Percentiles rank a stretch among this genome's conserved stretches.
Evolutionary conservation across 106 monocot genomes (phyloP).

Genomic region (Agapanthus africanus): DNA sequence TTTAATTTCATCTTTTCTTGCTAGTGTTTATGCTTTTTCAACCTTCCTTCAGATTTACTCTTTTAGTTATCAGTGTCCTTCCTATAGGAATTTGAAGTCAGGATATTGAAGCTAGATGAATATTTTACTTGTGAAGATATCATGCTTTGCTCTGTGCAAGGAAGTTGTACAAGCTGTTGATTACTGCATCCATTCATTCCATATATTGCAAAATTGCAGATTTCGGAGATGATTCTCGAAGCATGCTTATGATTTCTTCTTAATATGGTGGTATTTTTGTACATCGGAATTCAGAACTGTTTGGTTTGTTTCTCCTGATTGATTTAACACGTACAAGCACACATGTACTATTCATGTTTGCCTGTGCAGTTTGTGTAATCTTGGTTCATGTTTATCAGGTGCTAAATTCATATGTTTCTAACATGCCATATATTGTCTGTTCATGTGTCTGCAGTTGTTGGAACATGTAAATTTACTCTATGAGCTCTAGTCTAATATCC

Average conservation of each 20-base stretch:
- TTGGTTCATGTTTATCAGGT: neutral
- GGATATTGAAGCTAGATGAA: neutral
- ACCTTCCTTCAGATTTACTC: neutral
- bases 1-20: neutral
- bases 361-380: neutral
- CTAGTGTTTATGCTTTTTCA: neutral
- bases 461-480: neutral
- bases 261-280: neutral
- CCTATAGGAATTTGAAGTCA: neutral
- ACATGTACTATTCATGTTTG: neutral
- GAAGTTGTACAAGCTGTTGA: neutral
- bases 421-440: neutral
- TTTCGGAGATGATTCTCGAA: neutral
- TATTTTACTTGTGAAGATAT: neutral
- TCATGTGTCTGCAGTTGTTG: neutral
- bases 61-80: neutral
- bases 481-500: neutral
- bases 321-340: neutral
- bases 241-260: neutral
- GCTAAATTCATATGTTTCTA: neutral
- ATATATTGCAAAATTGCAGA: neutral
- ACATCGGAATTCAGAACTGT: neutral
- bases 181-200: neutral
- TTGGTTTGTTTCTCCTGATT: neutral
- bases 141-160: neutral